phyloP scores from a whole-genome alignment of 2,329 filamentous ascomycete genomes.

The Lachnellula occidentalis region DNA sequence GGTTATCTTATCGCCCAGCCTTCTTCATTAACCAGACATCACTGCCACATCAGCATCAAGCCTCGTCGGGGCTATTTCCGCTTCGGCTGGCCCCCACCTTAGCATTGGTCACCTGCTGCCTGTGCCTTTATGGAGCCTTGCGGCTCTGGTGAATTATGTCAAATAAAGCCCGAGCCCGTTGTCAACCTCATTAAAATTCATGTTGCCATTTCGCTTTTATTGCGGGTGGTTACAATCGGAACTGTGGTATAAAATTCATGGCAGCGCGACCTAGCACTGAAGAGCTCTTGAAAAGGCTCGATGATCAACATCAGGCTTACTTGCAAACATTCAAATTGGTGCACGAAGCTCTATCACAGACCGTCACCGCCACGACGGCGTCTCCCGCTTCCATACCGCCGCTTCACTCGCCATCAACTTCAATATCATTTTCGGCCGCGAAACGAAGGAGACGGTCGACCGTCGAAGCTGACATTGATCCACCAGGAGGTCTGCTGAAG shows the following conservation, averaged over 20 bases:
- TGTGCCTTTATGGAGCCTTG: too few relatives aligned
- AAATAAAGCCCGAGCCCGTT: too few relatives aligned
- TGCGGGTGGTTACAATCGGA: not conserved
- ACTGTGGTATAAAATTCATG: not conserved
- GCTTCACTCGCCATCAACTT: not conserved
- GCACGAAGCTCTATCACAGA: slow-evolving; percentile 22
- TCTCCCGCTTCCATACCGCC: not conserved
- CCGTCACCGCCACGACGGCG: not conserved
- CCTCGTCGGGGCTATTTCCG: too few relatives aligned
- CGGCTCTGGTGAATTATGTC: too few relatives aligned
- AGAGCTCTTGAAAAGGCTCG: slow-evolving; percentile 22
- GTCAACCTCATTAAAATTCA: too few relatives aligned
- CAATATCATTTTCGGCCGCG: not conserved
- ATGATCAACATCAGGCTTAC: slow-evolving; percentile 25
- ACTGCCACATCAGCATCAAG: too few relatives aligned
- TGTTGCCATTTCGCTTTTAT: too few relatives aligned
- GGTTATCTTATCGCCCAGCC: too few relatives aligned
- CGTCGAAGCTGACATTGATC: slow-evolving; percentile 9
- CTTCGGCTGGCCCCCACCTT: too few relatives aligned
- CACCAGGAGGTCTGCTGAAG: slow-evolving; percentile 1
- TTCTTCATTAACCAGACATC: too few relatives aligned
- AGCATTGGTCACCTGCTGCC: too few relatives aligned
- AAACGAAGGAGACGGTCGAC: slow-evolving; percentile 10
- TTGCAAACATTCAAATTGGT: slow-evolving; percentile 21
- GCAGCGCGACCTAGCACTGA: slow-evolving; percentile 9